These are phyloP conservation scores for Phyllosticta citribraziliensis DNA, from an alignment of 2,329 filamentous ascomycete genomes.

Conservation along the genomic window DNA sequence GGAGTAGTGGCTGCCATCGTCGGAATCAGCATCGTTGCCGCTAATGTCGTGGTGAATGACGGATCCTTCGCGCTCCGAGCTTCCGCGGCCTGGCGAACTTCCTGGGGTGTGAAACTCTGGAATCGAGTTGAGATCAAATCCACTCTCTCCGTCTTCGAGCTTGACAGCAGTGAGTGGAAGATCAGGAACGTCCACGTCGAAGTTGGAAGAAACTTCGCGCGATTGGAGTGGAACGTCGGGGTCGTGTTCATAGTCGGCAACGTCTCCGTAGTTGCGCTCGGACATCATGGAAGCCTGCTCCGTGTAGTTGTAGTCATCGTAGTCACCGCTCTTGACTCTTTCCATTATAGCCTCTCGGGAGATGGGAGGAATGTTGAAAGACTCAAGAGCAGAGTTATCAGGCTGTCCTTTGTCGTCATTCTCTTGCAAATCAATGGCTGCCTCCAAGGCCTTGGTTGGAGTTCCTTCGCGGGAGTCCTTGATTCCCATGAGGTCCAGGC, in stretches of 20 bases:
- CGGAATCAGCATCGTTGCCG: constrained; percentile 31
- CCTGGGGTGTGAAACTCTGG: constrained; percentile 53
- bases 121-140: constrained; percentile 48
- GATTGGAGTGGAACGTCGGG: constrained; percentile 87
- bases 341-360: constrained; percentile 89
- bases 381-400: constrained; percentile 25
- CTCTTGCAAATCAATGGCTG: background rate
- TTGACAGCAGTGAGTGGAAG: constrained; percentile 59
- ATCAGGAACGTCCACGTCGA: constrained; percentile 50
- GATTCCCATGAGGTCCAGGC: constrained; percentile 80
- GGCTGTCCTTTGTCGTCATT: background rate
- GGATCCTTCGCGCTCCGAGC: constrained; percentile 35
- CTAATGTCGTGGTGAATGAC: constrained; percentile 45
- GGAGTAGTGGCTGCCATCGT: constrained; percentile 51
- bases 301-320: constrained; percentile 37
- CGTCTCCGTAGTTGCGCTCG: constrained; percentile 43
- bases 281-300: constrained; percentile 39
- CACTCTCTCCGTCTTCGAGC: constrained; percentile 37
- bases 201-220: constrained; percentile 56
- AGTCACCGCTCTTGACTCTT: constrained; percentile 60
- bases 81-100: constrained; percentile 32
- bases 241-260: constrained; percentile 53
- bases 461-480: constrained; percentile 40
- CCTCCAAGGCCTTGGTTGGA: constrained; percentile 23
- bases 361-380: constrained; percentile 66